Conservation (phyloP, 441 rosid species). For the Arabidopsis hybrid region DNA sequence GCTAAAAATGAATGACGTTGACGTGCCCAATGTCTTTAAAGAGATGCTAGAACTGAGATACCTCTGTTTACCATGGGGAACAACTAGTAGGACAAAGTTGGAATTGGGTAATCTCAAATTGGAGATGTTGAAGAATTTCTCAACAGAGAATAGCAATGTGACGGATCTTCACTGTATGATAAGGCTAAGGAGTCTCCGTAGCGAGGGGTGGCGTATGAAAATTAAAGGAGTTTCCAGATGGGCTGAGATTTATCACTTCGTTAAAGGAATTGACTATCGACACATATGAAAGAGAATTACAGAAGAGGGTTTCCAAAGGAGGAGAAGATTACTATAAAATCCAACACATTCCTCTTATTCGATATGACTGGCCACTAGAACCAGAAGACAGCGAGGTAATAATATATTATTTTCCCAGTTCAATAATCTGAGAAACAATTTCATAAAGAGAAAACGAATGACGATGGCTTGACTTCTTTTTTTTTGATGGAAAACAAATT, state of each 20-base stretch:
- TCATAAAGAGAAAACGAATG: too few relatives aligned
- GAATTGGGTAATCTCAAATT: constrained; percentile 18
- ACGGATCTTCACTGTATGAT: neutral
- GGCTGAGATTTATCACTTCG: too few relatives aligned
- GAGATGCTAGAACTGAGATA: constrained; percentile 20
- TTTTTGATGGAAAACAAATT: too few relatives aligned
- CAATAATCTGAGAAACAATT: too few relatives aligned
- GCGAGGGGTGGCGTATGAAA: neutral
- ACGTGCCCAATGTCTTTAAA: constrained; percentile 22
- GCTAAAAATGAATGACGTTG: too few relatives aligned
- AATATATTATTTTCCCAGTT: too few relatives aligned
- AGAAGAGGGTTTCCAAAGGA: neutral
- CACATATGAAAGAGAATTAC: too few relatives aligned
- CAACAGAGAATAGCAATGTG: neutral
- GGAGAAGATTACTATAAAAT: neutral
- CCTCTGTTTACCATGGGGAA: neutral
- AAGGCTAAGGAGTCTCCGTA: neutral
- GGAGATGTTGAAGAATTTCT: constrained; percentile 19
- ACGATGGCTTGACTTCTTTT: too few relatives aligned
- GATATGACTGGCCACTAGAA: too few relatives aligned
- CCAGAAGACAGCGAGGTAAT: too few relatives aligned
- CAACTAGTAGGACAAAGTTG: neutral
- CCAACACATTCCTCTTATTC: neutral
- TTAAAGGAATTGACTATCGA: too few relatives aligned
- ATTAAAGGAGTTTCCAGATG: too few relatives aligned